These are phyloP conservation scores for Monosporascus sp. DNA, from an alignment of 2,329 filamentous ascomycete species.

Conservation along the genomic window DNA sequence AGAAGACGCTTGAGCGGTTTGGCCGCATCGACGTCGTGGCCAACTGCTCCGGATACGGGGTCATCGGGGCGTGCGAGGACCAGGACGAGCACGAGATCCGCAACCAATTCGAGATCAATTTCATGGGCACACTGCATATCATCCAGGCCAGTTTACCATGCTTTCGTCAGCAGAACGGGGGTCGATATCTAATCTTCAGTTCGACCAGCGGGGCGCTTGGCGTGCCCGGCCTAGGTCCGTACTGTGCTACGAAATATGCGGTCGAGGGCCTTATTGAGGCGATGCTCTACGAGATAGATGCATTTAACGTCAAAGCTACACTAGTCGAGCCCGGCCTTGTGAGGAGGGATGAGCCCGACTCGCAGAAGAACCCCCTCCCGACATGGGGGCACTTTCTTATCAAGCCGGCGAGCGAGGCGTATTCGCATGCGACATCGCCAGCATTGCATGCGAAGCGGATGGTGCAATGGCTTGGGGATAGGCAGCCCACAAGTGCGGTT, in stretches of 20 bases:
- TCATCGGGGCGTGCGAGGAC: constrained; percentile 93
- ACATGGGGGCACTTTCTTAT: constrained; percentile 91
- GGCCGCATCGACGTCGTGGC: constrained; percentile 82
- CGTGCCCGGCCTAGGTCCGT: constrained; percentile 86
- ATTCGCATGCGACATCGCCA: constrained; percentile 70
- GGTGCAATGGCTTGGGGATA: constrained; percentile 89
- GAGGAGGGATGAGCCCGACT: constrained; percentile 72
- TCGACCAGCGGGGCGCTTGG: constrained; percentile 89
- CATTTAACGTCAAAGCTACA: constrained; percentile 88
- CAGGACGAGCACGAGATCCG: constrained; percentile 93
- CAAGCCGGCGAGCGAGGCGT: constrained; percentile 77
- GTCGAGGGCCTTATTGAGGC: constrained; percentile 93
- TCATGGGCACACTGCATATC: constrained; percentile 91
- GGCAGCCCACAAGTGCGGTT: constrained; percentile 86
- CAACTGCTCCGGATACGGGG: constrained; percentile 91
- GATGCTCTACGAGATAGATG: constrained; percentile 91
- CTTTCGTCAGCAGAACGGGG: constrained; percentile 69
- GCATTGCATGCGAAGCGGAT: constrained; percentile 85
- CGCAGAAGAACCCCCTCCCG: constrained; percentile 51
- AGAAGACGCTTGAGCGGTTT: constrained; percentile 66
- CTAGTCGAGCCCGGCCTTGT: constrained; percentile 89
- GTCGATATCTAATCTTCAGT: constrained; percentile 91
- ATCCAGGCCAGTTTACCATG: constrained; percentile 84
- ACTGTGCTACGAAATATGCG: constrained; percentile 95
- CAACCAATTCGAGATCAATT: constrained; percentile 97